Base-by-base conservation (phyloP, 2,329 filamentous ascomycete species). In the Hymenoscyphus fructigenus region DNA sequence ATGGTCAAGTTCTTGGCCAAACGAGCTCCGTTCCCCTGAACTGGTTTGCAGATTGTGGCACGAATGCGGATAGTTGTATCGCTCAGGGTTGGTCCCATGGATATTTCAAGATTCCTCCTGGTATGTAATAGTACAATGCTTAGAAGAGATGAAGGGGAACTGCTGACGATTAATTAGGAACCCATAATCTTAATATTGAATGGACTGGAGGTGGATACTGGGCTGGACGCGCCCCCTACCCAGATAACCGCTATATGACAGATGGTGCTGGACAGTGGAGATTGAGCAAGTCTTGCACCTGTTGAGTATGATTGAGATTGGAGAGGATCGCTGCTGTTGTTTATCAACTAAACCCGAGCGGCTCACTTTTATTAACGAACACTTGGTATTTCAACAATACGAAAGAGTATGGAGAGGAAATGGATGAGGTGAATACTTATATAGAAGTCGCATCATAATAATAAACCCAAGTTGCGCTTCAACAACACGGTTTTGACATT, bases 311-410 rank as follows among this genome's bases (percentile, higher is more conserved):
- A 12, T 26, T 53, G 47, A 53, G 47, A 26, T 14, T 14, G 47
- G 5, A 26, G 47, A 53, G 12, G 47, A 53, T 53, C 26, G 20
- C 47, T 53, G 20, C 47, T 53, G 20, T 14, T 5, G 47, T 53
- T 53, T 53, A 12, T 53, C 47, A 53, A 53, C 47, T 50, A 53
- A 53, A 53, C 20, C 20, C n/a, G 20, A 53, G 47, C 47, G n/a
- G 47, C n/a, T 12, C 47, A 53, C 47, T 53, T 14, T 53, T 20
- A 28, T 53, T 53, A 14, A 26, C 4, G 10, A 53, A 53, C n/a
- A 53, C 3, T 28, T 12, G 23, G 20, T 53, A 53, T 53, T 53
- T 15, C 47, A 53, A 53, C 20, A 26, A 53, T 53, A 53, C 47
- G 14, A 1, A 23, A 23, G n/a, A 47, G 29, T 3, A 34, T n/a